phyloP scores from a whole-genome alignment of 805 yeast genomes.

The Pachysolen tannophilus region DNA sequence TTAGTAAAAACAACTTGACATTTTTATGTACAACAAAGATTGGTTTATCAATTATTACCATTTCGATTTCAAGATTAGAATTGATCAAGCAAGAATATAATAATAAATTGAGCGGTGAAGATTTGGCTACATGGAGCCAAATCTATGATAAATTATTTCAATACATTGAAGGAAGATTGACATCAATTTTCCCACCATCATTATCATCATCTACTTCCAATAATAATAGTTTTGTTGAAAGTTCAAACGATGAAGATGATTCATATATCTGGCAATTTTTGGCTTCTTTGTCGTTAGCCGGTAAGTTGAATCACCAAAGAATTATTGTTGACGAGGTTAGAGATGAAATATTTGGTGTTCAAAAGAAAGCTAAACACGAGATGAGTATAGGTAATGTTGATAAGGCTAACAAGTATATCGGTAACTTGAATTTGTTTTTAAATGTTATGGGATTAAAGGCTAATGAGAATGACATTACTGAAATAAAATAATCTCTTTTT shows the following conservation, averaged over 20 bases:
- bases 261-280: constrained; percentile 94
- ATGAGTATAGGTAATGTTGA: constrained; percentile 29
- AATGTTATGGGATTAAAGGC: constrained; percentile 96
- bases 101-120: constrained; percentile 40
- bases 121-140: constrained; percentile 62
- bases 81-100: constrained; percentile 76
- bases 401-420: constrained; percentile 45
- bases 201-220: constrained; percentile 21
- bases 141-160: constrained; percentile 80
- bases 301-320: constrained; percentile 85
- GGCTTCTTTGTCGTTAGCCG: constrained; percentile 89
- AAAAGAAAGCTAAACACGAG: constrained; percentile 58
- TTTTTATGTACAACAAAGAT: constrained; percentile 64
- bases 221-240: no score
- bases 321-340: constrained; percentile 90
- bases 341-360: constrained; percentile 85
- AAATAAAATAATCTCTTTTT: constrained; percentile 32
- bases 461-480: constrained; percentile 80
- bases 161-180: constrained; percentile 67
- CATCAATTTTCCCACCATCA: constrained; percentile 74
- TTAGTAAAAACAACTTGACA: constrained; percentile 63
- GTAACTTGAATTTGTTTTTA: constrained; percentile 83
- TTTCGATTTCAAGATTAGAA: constrained; percentile 88
- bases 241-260: constrained; percentile 44
- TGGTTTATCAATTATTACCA: constrained; percentile 82